phyloP scores from a whole-genome alignment of 345 rosid species.

The Hirschfeldia incana region DNA sequence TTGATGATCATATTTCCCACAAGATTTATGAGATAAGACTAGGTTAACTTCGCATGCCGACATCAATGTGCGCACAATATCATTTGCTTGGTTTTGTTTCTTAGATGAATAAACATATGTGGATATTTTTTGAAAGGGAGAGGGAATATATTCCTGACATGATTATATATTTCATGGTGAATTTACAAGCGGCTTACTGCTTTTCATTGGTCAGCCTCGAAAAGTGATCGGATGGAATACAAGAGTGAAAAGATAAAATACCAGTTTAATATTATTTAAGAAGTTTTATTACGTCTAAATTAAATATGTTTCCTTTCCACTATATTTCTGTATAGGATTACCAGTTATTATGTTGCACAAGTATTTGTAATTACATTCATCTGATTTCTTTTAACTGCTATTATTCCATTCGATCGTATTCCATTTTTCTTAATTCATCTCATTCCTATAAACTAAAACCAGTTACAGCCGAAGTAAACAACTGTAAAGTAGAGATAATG shows the following conservation, averaged over 20 bases:
- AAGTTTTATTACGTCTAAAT: too few species aligned
- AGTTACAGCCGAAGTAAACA: slow-evolving; percentile 28
- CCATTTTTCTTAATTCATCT: too few species aligned
- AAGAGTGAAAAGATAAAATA: too few species aligned
- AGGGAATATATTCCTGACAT: not conserved
- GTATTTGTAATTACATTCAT: too few species aligned
- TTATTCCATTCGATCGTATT: too few species aligned
- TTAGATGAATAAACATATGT: not conserved
- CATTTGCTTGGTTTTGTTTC: not conserved
- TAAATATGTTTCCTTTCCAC: too few species aligned
- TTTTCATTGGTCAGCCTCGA: not conserved
- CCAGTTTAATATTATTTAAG: too few species aligned
- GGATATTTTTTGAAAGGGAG: not conserved
- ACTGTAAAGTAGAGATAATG: slow-evolving; percentile 45
- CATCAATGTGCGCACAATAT: slow-evolving; percentile 29
- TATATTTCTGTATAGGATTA: too few species aligned
- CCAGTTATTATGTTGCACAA: too few species aligned
- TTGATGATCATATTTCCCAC: slow-evolving; percentile 22
- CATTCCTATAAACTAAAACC: too few species aligned
- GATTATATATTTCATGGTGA: not conserved
- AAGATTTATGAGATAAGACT: slow-evolving; percentile 16
- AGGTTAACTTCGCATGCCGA: slow-evolving; percentile 34
- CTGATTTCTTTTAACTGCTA: too few species aligned
- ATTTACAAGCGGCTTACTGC: not conserved
- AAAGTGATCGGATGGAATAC: not conserved